Percentiles rank a stretch among this genome's conserved stretches.
Conservation (phyloP, 768 basidiomycete genomes). For the Collybiopsis confluens region DNA sequence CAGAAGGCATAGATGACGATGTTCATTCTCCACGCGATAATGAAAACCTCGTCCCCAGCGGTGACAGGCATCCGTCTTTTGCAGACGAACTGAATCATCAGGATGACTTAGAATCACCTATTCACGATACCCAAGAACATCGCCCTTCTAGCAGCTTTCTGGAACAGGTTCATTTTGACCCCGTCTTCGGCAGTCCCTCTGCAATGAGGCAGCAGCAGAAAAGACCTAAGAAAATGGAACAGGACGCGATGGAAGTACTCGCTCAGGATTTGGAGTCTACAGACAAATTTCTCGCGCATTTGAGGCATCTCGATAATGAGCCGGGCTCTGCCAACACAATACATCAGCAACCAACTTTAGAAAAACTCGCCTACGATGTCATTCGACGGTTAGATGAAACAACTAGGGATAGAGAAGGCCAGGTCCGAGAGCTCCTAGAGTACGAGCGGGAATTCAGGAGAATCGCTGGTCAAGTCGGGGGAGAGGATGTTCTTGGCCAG, state of each 20-base stretch:
- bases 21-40: constrained; percentile 1
- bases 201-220: constrained; percentile 27
- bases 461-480: constrained; percentile 74
- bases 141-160: constrained; percentile 22
- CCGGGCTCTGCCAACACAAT: constrained; percentile 23
- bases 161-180: constrained; percentile 35
- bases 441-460: constrained; percentile 77
- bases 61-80: constrained; percentile 32
- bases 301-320: constrained; percentile 66
- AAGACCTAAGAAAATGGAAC: constrained; percentile 29
- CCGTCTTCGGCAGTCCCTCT: constrained; percentile 35
- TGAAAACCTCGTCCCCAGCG: constrained; percentile 26
- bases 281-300: constrained; percentile 68
- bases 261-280: constrained; percentile 73
- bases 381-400: constrained; percentile 76
- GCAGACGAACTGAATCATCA: constrained; percentile 35
- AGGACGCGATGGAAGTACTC: constrained; percentile 70
- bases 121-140: constrained; percentile 24
- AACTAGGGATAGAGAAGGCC: constrained; percentile 72
- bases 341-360: constrained; percentile 45
- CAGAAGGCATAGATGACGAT: constrained; percentile 69
- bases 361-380: constrained; percentile 68
- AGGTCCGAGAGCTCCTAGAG: constrained; percentile 73
- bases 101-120: constrained; percentile 22
- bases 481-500: constrained; percentile 64